Percentiles rank a stretch among this genome's conserved stretches.
Evolutionary conservation across 2,329 filamentous ascomycete genomes (phyloP).

Genomic region (Botrytis porri): DNA sequence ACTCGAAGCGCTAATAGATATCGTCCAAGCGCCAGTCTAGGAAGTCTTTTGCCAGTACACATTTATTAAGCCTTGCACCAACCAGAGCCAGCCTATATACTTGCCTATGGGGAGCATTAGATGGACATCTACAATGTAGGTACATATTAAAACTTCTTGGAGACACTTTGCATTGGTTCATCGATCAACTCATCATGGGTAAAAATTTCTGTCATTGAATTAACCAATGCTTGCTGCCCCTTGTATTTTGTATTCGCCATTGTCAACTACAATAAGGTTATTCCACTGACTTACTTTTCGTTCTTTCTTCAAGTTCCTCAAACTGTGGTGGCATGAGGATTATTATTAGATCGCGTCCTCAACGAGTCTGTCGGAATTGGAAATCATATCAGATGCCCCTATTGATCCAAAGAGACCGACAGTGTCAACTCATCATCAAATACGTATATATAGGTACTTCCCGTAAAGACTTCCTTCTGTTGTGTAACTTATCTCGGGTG

Average conservation of each 20-base stretch:
- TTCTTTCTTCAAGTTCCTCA: background rate
- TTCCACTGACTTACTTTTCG: background rate
- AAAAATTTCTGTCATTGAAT: background rate
- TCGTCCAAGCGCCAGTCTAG: conserved; percentile 2
- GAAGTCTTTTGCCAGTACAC: background rate
- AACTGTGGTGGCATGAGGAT: too few species aligned
- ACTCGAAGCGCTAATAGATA: background rate
- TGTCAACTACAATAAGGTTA: background rate
- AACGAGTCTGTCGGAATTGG: background rate
- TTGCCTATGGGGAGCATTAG: background rate
- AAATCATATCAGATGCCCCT: background rate
- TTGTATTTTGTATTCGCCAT: background rate
- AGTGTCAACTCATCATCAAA: background rate
- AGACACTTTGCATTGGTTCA: background rate
- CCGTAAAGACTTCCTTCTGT: background rate
- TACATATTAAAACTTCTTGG: background rate
- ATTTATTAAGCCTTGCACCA: background rate
- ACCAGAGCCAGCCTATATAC: background rate
- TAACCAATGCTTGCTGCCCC: background rate
- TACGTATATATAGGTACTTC: background rate
- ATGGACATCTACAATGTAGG: background rate
- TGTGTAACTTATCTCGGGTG: background rate
- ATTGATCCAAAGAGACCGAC: background rate
- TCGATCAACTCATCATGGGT: background rate
- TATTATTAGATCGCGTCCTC: background rate